A percentile compares a stretch with the other conserved stretches of the same genome.
Evolutionary conservation across 768 basidiomycete species (phyloP).

Genomic region (Candolleomyces eurysporus): DNA sequence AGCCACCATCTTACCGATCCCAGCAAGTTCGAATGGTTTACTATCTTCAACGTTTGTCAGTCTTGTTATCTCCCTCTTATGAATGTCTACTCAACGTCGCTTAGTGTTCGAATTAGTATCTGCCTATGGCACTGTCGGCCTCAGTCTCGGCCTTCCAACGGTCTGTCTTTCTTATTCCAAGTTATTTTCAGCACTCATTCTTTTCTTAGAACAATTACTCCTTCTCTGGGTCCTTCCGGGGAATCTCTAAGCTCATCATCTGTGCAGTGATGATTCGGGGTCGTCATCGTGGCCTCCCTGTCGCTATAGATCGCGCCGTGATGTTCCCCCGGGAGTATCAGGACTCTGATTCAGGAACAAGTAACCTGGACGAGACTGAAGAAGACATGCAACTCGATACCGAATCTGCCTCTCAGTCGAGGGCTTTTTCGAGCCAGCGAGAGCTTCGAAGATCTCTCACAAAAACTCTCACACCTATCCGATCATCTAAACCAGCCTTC

Average conservation of each 20-base stretch:
- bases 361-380: not conserved
- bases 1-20: conserved; percentile 55
- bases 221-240: conserved; percentile 72
- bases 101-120: conserved; percentile 86
- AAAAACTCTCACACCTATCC: too few species aligned
- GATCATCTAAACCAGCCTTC: too few species aligned
- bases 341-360: conserved; percentile 13
- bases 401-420: not conserved
- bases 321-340: conserved; percentile 71
- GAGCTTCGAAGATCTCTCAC: too few species aligned
- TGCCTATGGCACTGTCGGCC: conserved; percentile 85
- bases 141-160: conserved; percentile 83
- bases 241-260: conserved; percentile 85
- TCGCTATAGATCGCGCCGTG: conserved; percentile 86
- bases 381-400: not conserved
- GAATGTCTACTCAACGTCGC: not conserved
- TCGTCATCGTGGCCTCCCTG: conserved; percentile 83
- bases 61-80: conserved; percentile 9
- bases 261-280: conserved; percentile 92
- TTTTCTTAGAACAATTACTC: conserved; percentile 71
- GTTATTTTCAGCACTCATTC: not conserved
- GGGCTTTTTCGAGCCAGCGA: too few species aligned
- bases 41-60: conserved; percentile 76
- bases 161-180: conserved; percentile 40
- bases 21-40: conserved; percentile 67